Conservation (phyloP, 805 yeast species). For the Wickerhamiella cacticola region DNA sequence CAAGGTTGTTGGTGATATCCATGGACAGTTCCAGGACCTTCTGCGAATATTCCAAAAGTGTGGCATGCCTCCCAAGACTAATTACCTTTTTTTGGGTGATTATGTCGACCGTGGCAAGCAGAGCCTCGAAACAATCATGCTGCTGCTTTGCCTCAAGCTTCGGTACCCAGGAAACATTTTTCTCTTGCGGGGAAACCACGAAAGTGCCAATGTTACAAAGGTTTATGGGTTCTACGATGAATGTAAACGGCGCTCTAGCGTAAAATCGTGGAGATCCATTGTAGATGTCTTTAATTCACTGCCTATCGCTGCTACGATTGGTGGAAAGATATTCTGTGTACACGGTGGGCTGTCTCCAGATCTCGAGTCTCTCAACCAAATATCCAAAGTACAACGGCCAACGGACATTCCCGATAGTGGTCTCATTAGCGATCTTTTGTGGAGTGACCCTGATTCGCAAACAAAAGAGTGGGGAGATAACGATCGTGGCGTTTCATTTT, state of each 20-base stretch:
- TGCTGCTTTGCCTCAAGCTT: slow-evolving; percentile 80
- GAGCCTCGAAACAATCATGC: slow-evolving; percentile 78
- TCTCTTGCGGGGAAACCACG: slow-evolving; percentile 91
- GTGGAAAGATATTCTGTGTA: slow-evolving; percentile 84
- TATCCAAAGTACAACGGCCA: slow-evolving; percentile 59
- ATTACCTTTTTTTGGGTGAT: slow-evolving; percentile 87
- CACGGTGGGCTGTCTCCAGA: slow-evolving; percentile 78
- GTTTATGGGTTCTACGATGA: slow-evolving; percentile 97
- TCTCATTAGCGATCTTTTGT: slow-evolving; percentile 57
- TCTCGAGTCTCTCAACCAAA: slow-evolving; percentile 57
- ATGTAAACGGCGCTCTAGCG: slow-evolving; percentile 82
- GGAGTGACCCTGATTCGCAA: slow-evolving; percentile 81
- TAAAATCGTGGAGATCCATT: slow-evolving; percentile 85
- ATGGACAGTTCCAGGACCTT: slow-evolving; percentile 90
- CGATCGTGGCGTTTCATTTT: slow-evolving; percentile 72
- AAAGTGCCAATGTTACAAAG: slow-evolving; percentile 91
- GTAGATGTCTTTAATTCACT: slow-evolving; percentile 90
- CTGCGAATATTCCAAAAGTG: slow-evolving; percentile 85
- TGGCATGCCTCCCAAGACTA: slow-evolving; percentile 92
- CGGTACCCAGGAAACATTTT: slow-evolving; percentile 93
- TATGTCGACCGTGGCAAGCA: slow-evolving; percentile 98
- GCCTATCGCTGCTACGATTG: slow-evolving; percentile 91
- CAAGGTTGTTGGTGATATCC: slow-evolving; percentile 86
- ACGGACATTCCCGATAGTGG: slow-evolving; percentile 81
- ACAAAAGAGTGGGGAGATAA: slow-evolving; percentile 77